A percentile compares a stretch with the other conserved stretches of the same genome.
These are phyloP conservation scores for Thalassiosira pacifica DNA, from an alignment of 352 stramenopile species.

Conservation along the genomic window DNA sequence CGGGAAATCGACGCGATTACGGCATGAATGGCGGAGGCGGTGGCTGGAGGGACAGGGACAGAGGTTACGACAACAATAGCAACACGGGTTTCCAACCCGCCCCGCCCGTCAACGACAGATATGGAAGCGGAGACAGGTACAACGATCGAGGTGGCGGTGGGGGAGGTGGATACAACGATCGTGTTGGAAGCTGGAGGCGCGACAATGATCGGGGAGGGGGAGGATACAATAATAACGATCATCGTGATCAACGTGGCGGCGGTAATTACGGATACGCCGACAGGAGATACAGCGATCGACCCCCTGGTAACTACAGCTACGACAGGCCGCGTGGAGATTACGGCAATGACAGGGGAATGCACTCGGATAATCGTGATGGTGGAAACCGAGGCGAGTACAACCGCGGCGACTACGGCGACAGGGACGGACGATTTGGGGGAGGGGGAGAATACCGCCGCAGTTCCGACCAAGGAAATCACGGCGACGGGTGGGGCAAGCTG, in stretches of 20 bases:
- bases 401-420: neutral
- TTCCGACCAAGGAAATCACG: neutral
- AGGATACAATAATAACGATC: constrained; percentile 8
- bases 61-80: no score
- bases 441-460: neutral
- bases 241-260: neutral
- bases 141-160: neutral
- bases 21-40: no score
- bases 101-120: no score
- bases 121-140: neutral
- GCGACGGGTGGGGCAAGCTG: no score
- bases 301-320: no score
- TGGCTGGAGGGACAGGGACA: no score
- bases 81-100: no score
- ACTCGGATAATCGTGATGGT: neutral
- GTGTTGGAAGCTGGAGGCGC: constrained; percentile 10
- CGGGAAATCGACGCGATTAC: no score
- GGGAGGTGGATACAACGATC: neutral
- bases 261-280: no score
- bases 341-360: no score
- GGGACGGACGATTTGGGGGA: neutral
- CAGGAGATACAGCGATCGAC: no score
- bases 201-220: constrained; percentile 9
- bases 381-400: neutral
- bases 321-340: no score